Percentiles rank a stretch among this genome's conserved stretches.
Evolutionary conservation across 805 yeast species (phyloP).

Genomic region (Hanseniaspora meyeri): DNA sequence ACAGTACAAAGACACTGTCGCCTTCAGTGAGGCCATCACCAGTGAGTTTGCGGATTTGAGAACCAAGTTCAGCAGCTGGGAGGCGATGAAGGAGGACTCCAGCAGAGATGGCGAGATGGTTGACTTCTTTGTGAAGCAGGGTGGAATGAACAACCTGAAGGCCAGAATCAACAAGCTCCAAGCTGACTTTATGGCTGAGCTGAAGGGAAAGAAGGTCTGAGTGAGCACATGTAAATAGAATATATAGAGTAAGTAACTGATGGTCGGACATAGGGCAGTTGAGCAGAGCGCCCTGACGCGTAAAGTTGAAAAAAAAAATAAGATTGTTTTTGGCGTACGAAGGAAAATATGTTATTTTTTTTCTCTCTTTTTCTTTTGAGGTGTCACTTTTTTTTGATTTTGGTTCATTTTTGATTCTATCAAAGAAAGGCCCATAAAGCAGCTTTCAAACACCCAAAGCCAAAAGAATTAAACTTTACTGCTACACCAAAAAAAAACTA

Average conservation of each 20-base stretch:
- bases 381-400: neutral
- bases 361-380: neutral
- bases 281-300: neutral
- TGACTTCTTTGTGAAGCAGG: neutral
- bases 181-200: slow-evolving; percentile 2
- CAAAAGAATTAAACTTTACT: too few relatives aligned
- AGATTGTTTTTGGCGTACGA: neutral
- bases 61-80: neutral
- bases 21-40: neutral
- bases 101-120: slow-evolving; percentile 5
- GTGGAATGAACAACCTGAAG: slow-evolving; percentile 7
- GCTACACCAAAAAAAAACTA: too few relatives aligned
- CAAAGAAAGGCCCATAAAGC: too few relatives aligned
- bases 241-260: too few relatives aligned
- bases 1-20: neutral
- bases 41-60: neutral
- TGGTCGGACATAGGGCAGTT: neutral
- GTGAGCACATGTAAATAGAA: neutral
- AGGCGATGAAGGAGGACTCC: neutral
- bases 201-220: neutral
- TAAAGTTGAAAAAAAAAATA: neutral
- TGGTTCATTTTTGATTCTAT: too few relatives aligned
- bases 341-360: neutral
- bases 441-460: too few relatives aligned
- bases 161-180: slow-evolving; percentile 5